Conservation (phyloP, 2,329 filamentous ascomycete genomes). For the Exophiala oligosperma region DNA sequence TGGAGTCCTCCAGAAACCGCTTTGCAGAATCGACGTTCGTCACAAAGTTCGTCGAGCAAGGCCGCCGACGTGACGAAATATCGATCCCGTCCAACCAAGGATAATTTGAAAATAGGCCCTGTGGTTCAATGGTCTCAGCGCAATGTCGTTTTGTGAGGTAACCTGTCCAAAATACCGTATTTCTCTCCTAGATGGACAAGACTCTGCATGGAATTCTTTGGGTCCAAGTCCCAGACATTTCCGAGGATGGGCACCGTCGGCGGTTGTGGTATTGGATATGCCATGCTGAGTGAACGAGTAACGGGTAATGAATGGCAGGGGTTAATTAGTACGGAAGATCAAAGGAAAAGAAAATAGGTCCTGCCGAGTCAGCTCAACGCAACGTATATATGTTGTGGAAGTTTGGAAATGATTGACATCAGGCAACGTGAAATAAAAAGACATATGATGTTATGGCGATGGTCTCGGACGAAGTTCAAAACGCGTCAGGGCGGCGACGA, state of each 20-base stretch:
- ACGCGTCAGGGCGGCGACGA: too few species aligned
- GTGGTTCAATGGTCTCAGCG: not conserved
- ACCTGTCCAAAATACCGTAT: constrained; percentile 40
- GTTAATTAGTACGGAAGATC: too few species aligned
- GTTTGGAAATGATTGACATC: too few species aligned
- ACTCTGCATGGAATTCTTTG: constrained; percentile 52
- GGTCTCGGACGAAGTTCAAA: not conserved
- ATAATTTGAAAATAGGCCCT: constrained; percentile 64
- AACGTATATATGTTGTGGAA: too few species aligned
- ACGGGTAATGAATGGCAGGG: not conserved
- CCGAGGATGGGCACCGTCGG: constrained; percentile 53
- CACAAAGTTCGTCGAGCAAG: constrained; percentile 63
- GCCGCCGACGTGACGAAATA: constrained; percentile 56
- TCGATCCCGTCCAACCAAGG: constrained; percentile 46
- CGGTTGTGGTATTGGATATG: constrained; percentile 53
- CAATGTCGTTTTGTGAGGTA: not conserved
- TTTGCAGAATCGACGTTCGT: constrained; percentile 68
- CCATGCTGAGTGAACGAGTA: constrained; percentile 34
- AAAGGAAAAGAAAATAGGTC: too few species aligned
- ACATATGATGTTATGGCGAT: too few species aligned
- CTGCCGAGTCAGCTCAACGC: too few species aligned
- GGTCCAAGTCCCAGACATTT: constrained; percentile 53
- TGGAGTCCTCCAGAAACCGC: constrained; percentile 50
- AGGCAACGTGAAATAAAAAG: too few species aligned
- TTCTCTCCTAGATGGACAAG: constrained; percentile 50